Conservation (phyloP, 768 basidiomycete genomes). For the Psilocybe subaeruginosa region DNA sequence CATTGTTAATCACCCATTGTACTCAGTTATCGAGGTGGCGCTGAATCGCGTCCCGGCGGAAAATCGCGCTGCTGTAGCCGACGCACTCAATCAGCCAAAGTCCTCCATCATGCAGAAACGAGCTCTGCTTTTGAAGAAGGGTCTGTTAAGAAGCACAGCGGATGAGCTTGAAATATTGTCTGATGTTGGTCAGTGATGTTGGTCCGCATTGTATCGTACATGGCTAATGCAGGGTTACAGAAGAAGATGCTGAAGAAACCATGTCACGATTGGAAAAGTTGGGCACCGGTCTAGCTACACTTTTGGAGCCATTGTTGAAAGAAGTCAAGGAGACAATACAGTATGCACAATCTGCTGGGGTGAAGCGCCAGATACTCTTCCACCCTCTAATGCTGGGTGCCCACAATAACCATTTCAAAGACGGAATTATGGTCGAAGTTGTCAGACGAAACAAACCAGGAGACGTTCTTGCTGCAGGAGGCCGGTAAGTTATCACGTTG, state of each 20-base stretch:
- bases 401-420: constrained; percentile 67
- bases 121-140: constrained; percentile 67
- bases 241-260: constrained; percentile 64
- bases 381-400: constrained; percentile 75
- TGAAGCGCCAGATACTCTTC: constrained; percentile 64
- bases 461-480: constrained; percentile 81
- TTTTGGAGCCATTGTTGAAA: constrained; percentile 53
- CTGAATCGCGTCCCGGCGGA: constrained; percentile 64
- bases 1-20: constrained; percentile 3
- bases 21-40: constrained; percentile 65
- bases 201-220: neutral
- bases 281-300: constrained; percentile 51
- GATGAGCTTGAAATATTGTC: constrained; percentile 78
- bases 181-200: constrained; percentile 51
- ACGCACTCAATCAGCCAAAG: constrained; percentile 64
- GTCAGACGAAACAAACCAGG: constrained; percentile 64
- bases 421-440: constrained; percentile 78
- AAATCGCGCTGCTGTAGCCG: constrained; percentile 57
- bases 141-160: constrained; percentile 62
- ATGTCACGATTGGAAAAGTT: constrained; percentile 60
- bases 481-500: constrained; percentile 52
- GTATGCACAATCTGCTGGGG: constrained; percentile 62
- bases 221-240: constrained; percentile 31
- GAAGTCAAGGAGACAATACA: constrained; percentile 69
- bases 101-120: constrained; percentile 71